Percentiles rank a stretch among this genome's conserved stretches.
Evolutionary conservation across 208 protist species (phyloP).

Genomic region (Crithidia expoeki): DNA sequence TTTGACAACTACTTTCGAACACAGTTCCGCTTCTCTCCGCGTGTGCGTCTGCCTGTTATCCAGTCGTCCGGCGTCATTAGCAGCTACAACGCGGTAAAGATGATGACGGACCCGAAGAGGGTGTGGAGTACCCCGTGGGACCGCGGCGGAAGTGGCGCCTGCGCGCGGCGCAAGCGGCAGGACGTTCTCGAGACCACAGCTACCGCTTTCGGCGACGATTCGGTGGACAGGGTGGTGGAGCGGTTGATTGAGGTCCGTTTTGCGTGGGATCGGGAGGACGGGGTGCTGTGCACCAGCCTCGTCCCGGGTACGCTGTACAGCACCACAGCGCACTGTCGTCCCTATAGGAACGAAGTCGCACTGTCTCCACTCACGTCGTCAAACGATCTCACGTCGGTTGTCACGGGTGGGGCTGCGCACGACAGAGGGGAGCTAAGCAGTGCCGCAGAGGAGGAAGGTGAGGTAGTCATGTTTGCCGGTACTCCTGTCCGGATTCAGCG

Average conservation of each 20-base stretch:
- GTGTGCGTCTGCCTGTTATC: conserved; percentile 15
- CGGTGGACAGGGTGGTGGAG: conserved; percentile 53
- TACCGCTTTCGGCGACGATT: conserved; percentile 71
- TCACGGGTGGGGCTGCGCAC: neutral
- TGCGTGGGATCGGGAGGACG: conserved; percentile 84
- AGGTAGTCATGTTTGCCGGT: conserved; percentile 36
- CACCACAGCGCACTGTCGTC: conserved; percentile 63
- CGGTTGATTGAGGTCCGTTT: conserved; percentile 80
- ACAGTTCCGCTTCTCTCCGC: conserved; percentile 62
- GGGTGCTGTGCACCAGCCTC: conserved; percentile 57
- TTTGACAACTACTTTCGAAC: conserved; percentile 84
- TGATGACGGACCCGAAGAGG: conserved; percentile 67
- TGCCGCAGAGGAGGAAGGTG: conserved; percentile 14
- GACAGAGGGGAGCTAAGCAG: neutral
- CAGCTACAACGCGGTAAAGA: conserved; percentile 46
- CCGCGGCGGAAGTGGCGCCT: conserved; percentile 28
- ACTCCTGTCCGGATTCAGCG: conserved; percentile 22
- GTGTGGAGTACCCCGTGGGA: conserved; percentile 73
- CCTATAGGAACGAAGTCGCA: conserved; percentile 37
- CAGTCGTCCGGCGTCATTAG: conserved; percentile 42
- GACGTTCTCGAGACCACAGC: conserved; percentile 69
- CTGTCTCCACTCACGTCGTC: conserved; percentile 9
- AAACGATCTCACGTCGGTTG: neutral
- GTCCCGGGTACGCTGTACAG: conserved; percentile 59
- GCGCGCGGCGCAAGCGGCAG: conserved; percentile 53